Percentiles rank a stretch among this genome's conserved stretches.
Evolutionary conservation across 2,329 filamentous ascomycete genomes (phyloP).

Genomic region (Apiospora kogelbergensis): DNA sequence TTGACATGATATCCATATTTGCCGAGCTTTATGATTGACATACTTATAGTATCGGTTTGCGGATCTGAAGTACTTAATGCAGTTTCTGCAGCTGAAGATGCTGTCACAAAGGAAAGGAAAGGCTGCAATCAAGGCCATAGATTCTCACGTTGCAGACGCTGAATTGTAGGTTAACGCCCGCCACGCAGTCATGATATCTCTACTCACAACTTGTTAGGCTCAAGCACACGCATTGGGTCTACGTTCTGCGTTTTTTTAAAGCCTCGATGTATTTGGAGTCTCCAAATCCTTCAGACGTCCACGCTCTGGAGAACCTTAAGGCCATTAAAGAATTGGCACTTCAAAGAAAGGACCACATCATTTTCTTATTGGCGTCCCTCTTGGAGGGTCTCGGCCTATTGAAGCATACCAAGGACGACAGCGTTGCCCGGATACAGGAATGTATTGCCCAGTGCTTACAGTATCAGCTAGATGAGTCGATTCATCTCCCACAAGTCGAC

Average conservation of each 20-base stretch:
- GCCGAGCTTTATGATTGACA: background rate
- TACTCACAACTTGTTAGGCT: conserved; percentile 37
- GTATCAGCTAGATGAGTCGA: conserved; percentile 65
- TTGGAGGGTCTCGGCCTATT: conserved; percentile 71
- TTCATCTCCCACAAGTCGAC: conserved; percentile 65
- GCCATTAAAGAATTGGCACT: conserved; percentile 60
- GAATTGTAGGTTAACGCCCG: conserved; percentile 51
- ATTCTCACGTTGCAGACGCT: conserved; percentile 67
- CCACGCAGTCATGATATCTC: background rate
- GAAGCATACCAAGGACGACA: conserved; percentile 62
- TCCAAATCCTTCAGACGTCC: conserved; percentile 58
- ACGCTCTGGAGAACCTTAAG: conserved; percentile 68
- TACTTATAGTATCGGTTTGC: conserved; percentile 49
- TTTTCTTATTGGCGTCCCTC: conserved; percentile 64
- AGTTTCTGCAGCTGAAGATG: conserved; percentile 70
- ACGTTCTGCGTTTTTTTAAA: conserved; percentile 74
- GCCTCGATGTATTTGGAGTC: conserved; percentile 67
- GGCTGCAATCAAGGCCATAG: conserved; percentile 70
- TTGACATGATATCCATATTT: background rate
- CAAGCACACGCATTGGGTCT: conserved; percentile 71
- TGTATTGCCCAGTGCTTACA: conserved; percentile 74
- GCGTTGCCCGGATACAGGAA: conserved; percentile 67
- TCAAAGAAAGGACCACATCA: conserved; percentile 59
- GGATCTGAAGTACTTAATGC: conserved; percentile 76
- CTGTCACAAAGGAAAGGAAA: conserved; percentile 70